Conservation (phyloP, 75 land plant genomes). For the Cunninghamia lanceolata region DNA sequence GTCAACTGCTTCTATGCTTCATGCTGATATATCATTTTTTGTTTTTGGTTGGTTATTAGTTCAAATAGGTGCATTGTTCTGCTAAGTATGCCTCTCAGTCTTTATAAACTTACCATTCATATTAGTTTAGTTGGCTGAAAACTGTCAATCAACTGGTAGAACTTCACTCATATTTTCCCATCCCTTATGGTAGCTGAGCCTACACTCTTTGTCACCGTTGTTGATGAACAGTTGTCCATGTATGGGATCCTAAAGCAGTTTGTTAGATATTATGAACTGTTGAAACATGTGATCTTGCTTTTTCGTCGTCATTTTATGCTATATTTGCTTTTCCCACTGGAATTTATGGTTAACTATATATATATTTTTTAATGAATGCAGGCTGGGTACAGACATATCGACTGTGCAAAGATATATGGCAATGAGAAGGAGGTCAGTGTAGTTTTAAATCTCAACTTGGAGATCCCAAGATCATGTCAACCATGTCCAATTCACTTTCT, state of each 20-base stretch:
- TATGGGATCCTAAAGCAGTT: not conserved
- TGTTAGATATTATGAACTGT: not conserved
- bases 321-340: not conserved
- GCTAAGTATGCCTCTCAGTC: not conserved
- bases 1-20: not conserved
- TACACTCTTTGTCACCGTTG: not conserved
- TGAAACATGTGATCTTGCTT: not conserved
- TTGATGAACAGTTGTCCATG: not conserved
- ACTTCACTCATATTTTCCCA: not conserved
- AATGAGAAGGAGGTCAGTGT: conserved; percentile 56
- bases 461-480: not conserved
- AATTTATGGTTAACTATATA: not conserved
- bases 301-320: not conserved
- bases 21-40: not conserved
- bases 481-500: conserved; percentile 1
- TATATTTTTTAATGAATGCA: conserved; percentile 2
- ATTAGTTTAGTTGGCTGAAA: not conserved
- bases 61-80: not conserved
- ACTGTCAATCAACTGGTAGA: not conserved
- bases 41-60: not conserved
- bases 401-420: conserved; percentile 46
- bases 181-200: not conserved
- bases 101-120: not conserved
- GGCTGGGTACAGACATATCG: conserved; percentile 72
- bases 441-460: not conserved